A percentile compares a stretch with the other conserved stretches of the same genome.
These are phyloP conservation scores for Podospora australis DNA, from an alignment of 495 filamentous ascomycete species.

Conservation along the genomic window DNA sequence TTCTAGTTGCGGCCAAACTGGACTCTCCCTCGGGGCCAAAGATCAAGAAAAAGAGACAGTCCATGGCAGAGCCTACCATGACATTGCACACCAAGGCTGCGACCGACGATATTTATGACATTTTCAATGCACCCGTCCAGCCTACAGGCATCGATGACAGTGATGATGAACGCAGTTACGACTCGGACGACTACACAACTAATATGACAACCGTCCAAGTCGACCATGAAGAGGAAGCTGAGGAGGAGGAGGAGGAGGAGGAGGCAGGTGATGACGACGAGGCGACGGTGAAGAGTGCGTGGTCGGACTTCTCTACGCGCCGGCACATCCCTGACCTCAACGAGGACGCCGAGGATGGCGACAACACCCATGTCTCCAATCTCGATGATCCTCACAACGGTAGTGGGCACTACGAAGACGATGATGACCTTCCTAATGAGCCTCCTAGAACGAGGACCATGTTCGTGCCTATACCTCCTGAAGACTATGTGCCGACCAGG, in stretches of 20 bases:
- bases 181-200: conserved; percentile 73
- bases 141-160: conserved; percentile 40
- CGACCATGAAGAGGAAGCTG: conserved; percentile 30
- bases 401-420: conserved; percentile 14
- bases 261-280: conserved; percentile 30
- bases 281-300: conserved; percentile 61
- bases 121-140: conserved; percentile 88
- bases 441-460: conserved; percentile 38
- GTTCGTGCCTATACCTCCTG: conserved; percentile 66
- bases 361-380: conserved; percentile 24
- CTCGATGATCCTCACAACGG: conserved; percentile 30
- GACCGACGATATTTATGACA: conserved; percentile 92
- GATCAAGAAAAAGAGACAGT: conserved; percentile 59
- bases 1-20: conserved; percentile 80
- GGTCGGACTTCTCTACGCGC: conserved; percentile 76
- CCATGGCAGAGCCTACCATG: conserved; percentile 77
- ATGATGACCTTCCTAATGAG: conserved; percentile 33
- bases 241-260: conserved; percentile 56
- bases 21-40: conserved; percentile 77
- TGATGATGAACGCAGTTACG: conserved; percentile 59
- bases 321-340: conserved; percentile 56
- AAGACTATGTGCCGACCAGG: conserved; percentile 72
- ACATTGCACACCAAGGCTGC: conserved; percentile 92
- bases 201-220: conserved; percentile 46
- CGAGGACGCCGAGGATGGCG: conserved; percentile 16